Percentiles rank a stretch among this genome's conserved stretches.
Conservation (phyloP, 495 filamentous ascomycete species). For the Paragyromitra xinjiangensis region DNA sequence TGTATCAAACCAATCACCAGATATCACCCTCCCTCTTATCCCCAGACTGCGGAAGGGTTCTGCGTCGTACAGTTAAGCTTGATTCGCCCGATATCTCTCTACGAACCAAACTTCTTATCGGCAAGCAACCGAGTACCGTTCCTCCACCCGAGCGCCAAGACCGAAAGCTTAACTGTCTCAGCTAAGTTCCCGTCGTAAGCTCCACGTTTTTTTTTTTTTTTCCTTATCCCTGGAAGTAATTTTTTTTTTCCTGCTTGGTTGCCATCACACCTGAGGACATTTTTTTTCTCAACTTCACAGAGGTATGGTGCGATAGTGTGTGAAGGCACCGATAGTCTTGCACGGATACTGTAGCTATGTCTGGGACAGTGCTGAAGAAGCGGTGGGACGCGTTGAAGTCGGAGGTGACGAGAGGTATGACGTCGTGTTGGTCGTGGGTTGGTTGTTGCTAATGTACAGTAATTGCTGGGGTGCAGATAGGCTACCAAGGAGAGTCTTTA, state of each 20-base stretch:
- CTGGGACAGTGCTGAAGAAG: not conserved
- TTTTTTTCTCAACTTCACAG: not conserved
- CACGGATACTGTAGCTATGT: not conserved
- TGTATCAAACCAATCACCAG: not conserved
- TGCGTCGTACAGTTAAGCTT: not conserved
- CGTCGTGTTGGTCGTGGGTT: not conserved
- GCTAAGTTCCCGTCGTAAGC: not conserved
- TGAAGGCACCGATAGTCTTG: not conserved
- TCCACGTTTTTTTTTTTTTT: not conserved
- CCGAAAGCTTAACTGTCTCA: constrained; percentile 19
- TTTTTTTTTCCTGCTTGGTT: not conserved
- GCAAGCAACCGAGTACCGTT: not conserved
- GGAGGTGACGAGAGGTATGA: constrained; percentile 47
- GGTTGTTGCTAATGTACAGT: not conserved
- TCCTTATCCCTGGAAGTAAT: not conserved
- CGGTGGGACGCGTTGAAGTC: constrained; percentile 34
- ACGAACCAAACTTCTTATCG: not conserved
- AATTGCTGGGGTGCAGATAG: constrained; percentile 38
- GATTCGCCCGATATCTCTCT: not conserved
- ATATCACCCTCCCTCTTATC: not conserved
- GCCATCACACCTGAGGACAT: not conserved
- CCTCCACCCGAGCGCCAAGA: constrained; percentile 9
- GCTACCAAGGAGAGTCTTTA: constrained; percentile 61
- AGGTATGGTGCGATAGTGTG: not conserved
- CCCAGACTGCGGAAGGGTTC: not conserved